Conservation (phyloP, 352 stramenopile genomes). For the Globisporangium takayamanum region DNA sequence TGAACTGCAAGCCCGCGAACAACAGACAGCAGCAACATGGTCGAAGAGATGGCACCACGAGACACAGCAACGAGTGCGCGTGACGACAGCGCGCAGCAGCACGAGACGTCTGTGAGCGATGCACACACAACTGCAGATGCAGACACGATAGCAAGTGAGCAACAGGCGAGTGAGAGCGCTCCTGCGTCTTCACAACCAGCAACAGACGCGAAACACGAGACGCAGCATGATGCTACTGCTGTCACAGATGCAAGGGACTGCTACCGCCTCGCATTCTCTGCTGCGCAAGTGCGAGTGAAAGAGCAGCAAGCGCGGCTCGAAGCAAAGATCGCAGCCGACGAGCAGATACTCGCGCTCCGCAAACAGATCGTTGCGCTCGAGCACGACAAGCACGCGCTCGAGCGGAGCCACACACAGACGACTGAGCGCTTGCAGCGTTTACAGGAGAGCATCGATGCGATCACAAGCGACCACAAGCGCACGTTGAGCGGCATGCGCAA, state of each 20-base stretch:
- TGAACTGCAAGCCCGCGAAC: background rate
- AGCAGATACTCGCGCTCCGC: conserved; percentile 30
- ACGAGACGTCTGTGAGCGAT: too few species aligned
- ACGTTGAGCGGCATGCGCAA: conserved; percentile 43
- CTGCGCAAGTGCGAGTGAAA: conserved; percentile 41
- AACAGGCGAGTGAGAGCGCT: too few species aligned
- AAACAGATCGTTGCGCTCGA: conserved; percentile 41
- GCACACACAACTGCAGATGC: too few species aligned
- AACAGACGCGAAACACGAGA: background rate
- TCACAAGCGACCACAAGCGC: conserved; percentile 44
- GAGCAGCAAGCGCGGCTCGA: conserved; percentile 51
- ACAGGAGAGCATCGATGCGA: conserved; percentile 29
- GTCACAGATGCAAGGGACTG: background rate
- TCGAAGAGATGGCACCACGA: too few species aligned
- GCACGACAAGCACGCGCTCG: conserved; percentile 14
- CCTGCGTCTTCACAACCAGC: background rate
- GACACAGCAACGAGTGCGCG: too few species aligned
- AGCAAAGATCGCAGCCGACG: conserved; percentile 41
- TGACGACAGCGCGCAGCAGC: too few species aligned
- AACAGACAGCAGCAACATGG: too few species aligned
- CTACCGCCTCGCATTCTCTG: conserved; percentile 28
- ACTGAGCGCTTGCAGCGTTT: conserved; percentile 24
- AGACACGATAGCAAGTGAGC: too few species aligned
- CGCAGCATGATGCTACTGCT: background rate
- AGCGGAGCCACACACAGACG: conserved; percentile 16